A percentile compares a stretch with the other conserved stretches of the same genome.
Evolutionary conservation across 208 protist genomes (phyloP).

Genomic region (Borovskyia barvae): DNA sequence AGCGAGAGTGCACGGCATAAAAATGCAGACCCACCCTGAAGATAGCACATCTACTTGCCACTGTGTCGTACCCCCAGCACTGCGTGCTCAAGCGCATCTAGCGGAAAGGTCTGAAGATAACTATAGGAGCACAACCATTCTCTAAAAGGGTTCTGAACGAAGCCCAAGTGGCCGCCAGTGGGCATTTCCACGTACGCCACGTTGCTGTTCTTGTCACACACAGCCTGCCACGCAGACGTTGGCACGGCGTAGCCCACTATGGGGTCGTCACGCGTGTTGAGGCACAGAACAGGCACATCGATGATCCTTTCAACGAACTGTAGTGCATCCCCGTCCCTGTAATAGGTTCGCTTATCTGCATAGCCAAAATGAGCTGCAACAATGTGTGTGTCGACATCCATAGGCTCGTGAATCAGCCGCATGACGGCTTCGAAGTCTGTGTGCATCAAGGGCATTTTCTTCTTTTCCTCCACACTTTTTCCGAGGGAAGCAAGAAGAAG

Average conservation of each 20-base stretch:
- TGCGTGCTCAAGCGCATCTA: constrained; percentile 11
- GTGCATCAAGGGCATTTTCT: constrained; percentile 11
- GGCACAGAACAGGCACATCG: constrained; percentile 35
- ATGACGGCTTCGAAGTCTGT: constrained; percentile 13
- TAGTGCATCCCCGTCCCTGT: constrained; percentile 32
- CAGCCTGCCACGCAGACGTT: constrained; percentile 29
- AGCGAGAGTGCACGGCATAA: no score
- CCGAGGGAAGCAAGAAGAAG: constrained; percentile 22
- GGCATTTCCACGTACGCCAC: constrained; percentile 54
- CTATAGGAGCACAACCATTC: constrained; percentile 16
- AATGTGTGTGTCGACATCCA: constrained; percentile 38
- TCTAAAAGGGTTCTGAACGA: constrained; percentile 31
- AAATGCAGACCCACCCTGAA: no score
- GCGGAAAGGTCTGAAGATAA: constrained; percentile 30
- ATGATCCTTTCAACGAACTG: constrained; percentile 31
- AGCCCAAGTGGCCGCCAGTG: constrained; percentile 62
- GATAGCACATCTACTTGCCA: no score
- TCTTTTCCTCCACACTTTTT: constrained; percentile 16
- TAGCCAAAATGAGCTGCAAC: constrained; percentile 58
- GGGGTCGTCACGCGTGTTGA: constrained; percentile 55
- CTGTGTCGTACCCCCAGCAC: constrained; percentile 4
- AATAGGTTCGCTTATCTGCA: constrained; percentile 30
- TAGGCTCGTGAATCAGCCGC: constrained; percentile 14
- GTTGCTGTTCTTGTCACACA: constrained; percentile 28
- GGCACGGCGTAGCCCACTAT: constrained; percentile 28